These are phyloP conservation scores for Hordeum pubiflorum DNA, from an alignment of 202 grass and related monocot genomes.

Conservation along the genomic window DNA sequence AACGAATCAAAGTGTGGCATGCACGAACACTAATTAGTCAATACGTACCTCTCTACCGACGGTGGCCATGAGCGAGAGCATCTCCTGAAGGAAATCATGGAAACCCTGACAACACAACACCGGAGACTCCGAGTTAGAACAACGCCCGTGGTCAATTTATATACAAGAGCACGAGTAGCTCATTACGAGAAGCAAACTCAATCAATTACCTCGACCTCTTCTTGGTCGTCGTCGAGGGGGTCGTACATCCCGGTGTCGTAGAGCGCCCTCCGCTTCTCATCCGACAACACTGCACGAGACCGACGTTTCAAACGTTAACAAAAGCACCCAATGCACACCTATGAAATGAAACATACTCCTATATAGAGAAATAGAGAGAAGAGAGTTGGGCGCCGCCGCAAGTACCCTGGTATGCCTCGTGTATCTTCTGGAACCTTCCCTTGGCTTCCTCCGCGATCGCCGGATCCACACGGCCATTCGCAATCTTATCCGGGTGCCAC, in stretches of 20 bases:
- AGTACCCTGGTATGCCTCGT: conserved; percentile 62
- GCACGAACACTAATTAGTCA: not conserved
- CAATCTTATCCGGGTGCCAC: conserved; percentile 60
- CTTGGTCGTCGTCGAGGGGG: conserved; percentile 44
- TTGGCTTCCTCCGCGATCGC: conserved; percentile 47
- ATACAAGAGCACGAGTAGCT: not conserved
- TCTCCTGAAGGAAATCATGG: conserved; percentile 77
- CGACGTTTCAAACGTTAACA: not conserved
- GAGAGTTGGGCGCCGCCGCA: not conserved
- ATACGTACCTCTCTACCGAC: conserved; percentile 53
- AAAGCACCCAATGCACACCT: not conserved
- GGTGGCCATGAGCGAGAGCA: conserved; percentile 65
- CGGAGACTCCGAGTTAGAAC: not conserved
- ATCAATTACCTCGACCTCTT: conserved; percentile 50
- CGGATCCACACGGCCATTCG: conserved; percentile 16
- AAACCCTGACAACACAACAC: conserved; percentile 39
- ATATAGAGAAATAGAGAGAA: not conserved
- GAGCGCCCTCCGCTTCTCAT: conserved; percentile 54
- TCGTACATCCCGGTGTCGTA: conserved; percentile 68
- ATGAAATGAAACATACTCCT: not conserved
- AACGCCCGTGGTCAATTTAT: too few relatives aligned
- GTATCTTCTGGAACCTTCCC: conserved; percentile 53
- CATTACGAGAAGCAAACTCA: not conserved
- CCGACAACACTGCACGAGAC: conserved; percentile 48
- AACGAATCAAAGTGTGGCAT: not conserved